These are phyloP conservation scores for Tothia fuscella DNA, from an alignment of 2,329 filamentous ascomycete species.

Conservation along the genomic window DNA sequence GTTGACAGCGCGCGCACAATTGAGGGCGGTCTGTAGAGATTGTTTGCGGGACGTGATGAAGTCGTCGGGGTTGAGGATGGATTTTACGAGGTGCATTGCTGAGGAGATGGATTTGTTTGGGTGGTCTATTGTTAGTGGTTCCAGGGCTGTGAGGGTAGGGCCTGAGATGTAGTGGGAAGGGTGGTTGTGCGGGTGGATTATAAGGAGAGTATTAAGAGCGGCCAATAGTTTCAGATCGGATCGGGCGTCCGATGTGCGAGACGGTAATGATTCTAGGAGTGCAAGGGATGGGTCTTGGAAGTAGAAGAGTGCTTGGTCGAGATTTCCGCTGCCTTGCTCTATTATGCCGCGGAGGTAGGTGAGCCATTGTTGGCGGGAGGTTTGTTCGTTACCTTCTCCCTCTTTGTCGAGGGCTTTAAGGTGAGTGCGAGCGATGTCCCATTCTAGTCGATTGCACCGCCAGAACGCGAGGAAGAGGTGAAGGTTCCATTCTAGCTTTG, in stretches of 20 bases:
- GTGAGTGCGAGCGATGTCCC: conserved; percentile 49
- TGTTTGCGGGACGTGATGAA: conserved; percentile 66
- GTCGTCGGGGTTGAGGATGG: conserved; percentile 48
- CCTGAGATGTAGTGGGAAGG: conserved; percentile 41
- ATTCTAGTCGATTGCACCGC: conserved; percentile 58
- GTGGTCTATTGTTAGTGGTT: conserved; percentile 55
- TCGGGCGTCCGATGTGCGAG: conserved; percentile 17
- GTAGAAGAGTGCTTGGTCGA: conserved; percentile 53
- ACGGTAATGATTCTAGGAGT: conserved; percentile 26
- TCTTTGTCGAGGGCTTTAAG: conserved; percentile 27
- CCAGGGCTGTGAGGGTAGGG: conserved; percentile 52
- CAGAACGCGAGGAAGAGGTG: conserved; percentile 60
- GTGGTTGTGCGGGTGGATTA: conserved; percentile 29
- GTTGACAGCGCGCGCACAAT: conserved; percentile 52
- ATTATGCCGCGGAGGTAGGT: conserved; percentile 66
- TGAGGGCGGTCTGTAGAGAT: conserved; percentile 61
- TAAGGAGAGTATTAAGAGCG: conserved; percentile 36
- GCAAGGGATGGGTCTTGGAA: conserved; percentile 53
- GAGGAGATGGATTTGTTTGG: conserved; percentile 64
- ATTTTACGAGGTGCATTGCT: conserved; percentile 64
- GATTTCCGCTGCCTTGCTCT: conserved; percentile 62
- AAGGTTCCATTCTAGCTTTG: conserved; percentile 54
- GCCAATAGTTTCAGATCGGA: conserved; percentile 35
- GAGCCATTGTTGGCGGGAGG: conserved; percentile 40
- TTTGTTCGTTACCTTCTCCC: not conserved